These are phyloP conservation scores for Scedosporium boydii DNA, from an alignment of 2,329 filamentous ascomycete species.

Conservation along the genomic window DNA sequence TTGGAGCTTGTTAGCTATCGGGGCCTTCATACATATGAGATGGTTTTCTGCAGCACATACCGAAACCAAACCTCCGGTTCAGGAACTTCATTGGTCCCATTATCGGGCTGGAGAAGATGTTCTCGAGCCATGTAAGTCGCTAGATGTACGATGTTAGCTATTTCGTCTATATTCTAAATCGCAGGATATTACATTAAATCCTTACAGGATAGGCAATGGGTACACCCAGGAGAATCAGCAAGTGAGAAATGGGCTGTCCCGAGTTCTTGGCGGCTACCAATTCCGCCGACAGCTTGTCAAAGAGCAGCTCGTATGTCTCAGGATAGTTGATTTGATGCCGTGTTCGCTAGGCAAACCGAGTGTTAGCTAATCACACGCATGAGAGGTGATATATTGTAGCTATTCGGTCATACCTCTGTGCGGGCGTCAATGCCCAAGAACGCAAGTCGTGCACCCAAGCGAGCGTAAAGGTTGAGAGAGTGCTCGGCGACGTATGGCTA, in stretches of 20 bases:
- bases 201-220: slow-evolving; percentile 72
- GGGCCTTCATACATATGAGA: not conserved
- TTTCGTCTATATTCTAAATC: not conserved
- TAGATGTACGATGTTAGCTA: slow-evolving; percentile 17
- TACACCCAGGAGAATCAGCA: slow-evolving; percentile 81
- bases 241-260: slow-evolving; percentile 74
- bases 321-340: slow-evolving; percentile 92
- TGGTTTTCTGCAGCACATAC: slow-evolving; percentile 18
- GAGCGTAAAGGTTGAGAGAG: slow-evolving; percentile 80
- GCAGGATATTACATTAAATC: slow-evolving; percentile 14
- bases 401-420: slow-evolving; percentile 54
- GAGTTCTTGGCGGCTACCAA: slow-evolving; percentile 56
- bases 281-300: slow-evolving; percentile 64
- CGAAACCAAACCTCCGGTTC: slow-evolving; percentile 80
- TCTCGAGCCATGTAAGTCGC: slow-evolving; percentile 94
- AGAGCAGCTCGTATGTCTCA: slow-evolving; percentile 78
- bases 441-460: slow-evolving; percentile 71
- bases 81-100: slow-evolving; percentile 84
- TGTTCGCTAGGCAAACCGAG: slow-evolving; percentile 49
- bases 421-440: slow-evolving; percentile 87
- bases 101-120: slow-evolving; percentile 75
- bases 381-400: slow-evolving; percentile 32
- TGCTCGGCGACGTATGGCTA: slow-evolving; percentile 83
- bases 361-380: not conserved
- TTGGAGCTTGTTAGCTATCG: not conserved